Evolutionary conservation across 768 basidiomycete genomes (phyloP).

Genomic region (Gyrodon lividus): DNA sequence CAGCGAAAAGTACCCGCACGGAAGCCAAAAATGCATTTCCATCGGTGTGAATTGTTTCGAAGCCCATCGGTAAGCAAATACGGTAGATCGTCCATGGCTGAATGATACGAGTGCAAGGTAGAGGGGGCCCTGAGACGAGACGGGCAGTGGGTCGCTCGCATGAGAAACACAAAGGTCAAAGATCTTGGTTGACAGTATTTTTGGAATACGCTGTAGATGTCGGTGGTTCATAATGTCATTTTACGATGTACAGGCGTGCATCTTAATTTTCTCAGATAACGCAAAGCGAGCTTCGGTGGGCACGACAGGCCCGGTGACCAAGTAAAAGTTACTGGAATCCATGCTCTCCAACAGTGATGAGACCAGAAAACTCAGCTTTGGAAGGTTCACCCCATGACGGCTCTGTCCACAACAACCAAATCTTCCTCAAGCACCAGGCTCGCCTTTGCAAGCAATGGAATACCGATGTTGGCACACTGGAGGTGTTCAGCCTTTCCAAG

Average conservation of each 20-base stretch:
- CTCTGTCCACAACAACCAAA: no score
- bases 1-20: conserved; percentile 10
- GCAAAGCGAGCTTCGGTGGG: neutral
- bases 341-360: neutral
- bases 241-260: neutral
- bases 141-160: neutral
- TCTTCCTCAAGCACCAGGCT: no score
- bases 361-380: no score
- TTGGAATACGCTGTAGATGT: neutral
- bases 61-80: conserved; percentile 13
- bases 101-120: conserved; percentile 15
- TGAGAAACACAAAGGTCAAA: conserved; percentile 9
- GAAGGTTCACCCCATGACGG: no score
- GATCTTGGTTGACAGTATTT: neutral
- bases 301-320: neutral
- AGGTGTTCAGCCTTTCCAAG: no score
- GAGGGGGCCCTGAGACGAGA: neutral
- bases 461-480: no score
- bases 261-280: neutral
- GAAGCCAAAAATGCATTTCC: conserved; percentile 12
- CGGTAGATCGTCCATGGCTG: conserved; percentile 7
- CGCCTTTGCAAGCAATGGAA: no score
- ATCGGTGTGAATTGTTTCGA: conserved; percentile 14
- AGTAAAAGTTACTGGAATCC: neutral
- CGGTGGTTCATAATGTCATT: neutral